Evolutionary conservation across 805 yeast genomes (phyloP), one percentile per base, ranked within the genome.

Genomic region (Groenewaldozyma salmanticensis): DNA sequence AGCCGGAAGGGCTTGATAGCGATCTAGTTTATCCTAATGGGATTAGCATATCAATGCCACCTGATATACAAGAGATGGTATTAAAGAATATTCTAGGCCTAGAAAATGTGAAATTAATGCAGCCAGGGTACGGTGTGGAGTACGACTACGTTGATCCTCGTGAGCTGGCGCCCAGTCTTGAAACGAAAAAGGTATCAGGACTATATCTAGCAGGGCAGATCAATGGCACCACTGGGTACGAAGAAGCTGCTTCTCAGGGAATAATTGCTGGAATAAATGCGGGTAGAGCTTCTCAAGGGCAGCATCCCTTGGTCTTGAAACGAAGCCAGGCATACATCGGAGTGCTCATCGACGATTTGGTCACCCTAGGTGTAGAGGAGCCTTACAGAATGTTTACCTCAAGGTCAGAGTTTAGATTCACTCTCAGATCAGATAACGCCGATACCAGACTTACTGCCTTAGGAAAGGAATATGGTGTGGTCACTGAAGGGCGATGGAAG

Each of bases 81-180:
- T 72, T 92, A 41, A 67, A 70, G 44, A 65, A 85, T 66, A 83
- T 92, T 46, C 82, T 86, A 3, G 99, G 99, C 0, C 72, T 94
- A 38, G 95, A 85, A 52, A 77, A 83, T 49, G 96, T 82, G 0
- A 67, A 64, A n/a, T 85, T 92, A 83, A 57, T 81, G 9, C 96
- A 88, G 56, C 96, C 96, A 0, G 99, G 96, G 0, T 92, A 92
- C 57, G 99, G 99, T n/a, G 98, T 92, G 2, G 98, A 92, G 60
- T 92, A 92, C 57, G 98, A 92, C 55, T 92, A 85, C 58, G 80
- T 92, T 21, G 96, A 92, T 55, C 98, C 99, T 2, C 71, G 95
- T 48, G 95, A 88, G 54, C 67, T 92, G 42, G 70, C 70, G 40
- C 71, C 68, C 35, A 82, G 94, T 0, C 61, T 92, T 36, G 95